Evolutionary conservation across 495 filamentous ascomycete genomes (phyloP), one percentile per base, ranked within the genome.

Genomic region (Aspergillus indologenus): DNA sequence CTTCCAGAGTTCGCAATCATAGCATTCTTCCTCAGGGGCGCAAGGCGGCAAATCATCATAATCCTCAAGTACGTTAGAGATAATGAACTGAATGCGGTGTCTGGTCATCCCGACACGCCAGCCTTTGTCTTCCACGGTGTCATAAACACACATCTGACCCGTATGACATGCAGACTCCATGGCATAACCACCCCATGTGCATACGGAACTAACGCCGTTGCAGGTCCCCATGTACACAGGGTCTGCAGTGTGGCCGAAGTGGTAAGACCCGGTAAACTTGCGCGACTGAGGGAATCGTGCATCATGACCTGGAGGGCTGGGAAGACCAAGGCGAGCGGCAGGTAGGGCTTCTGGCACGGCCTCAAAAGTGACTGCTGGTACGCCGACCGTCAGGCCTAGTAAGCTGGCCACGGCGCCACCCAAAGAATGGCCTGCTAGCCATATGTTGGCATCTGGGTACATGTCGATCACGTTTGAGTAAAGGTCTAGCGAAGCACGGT

Each of bases 211-310:
- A 17, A 90, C 90, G 34, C 88, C 89, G 68, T 96, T 96, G 72
- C 94, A 98, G 11, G 87, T 88, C 26, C 94, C 94, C 81, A 97
- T 91, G 68, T 87, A 98, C 6, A 98, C 83, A 0, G 94, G 94
- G 73, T 98, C 94, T 8, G 95, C 94, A 5, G 90, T 98, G 68
- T 98, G 90, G 7, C 94, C 94, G 67, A 97, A 90, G 73, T 98
- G 95, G 64, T 85, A 96, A n/a, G 87, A 79, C 2, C 91, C 93
- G 2, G 90, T 95, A 63, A 81, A 82, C 52, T 80, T 74, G 14
- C 91, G 80, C 3, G 79, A 79, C 60, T 94, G 89, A 9, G 90
- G 90, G 23, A 84, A 73, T 29, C 82, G 78, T 42, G 90, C 79
- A 63, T 88, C 81, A 55, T 87, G 73, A 20, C 87, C 90, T 3